phyloP scores from a whole-genome alignment of 257 asterid species.

The Anisodus tanguticus region DNA sequence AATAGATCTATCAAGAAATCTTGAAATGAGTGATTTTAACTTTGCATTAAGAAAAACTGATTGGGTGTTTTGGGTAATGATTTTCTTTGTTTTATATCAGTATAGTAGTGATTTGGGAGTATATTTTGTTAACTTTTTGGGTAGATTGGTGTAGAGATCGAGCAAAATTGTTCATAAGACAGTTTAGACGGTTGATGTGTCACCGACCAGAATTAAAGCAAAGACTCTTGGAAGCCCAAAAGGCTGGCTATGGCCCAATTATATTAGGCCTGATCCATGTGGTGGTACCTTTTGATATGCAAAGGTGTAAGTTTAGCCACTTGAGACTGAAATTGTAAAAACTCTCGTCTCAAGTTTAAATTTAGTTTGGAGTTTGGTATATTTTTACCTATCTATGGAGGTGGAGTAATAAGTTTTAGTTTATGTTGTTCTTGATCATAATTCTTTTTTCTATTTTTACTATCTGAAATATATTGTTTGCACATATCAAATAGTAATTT shows the following conservation, averaged over 20 bases:
- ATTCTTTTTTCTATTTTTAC: no score
- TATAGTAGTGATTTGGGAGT: neutral
- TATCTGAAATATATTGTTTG: no score
- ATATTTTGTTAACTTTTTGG: neutral
- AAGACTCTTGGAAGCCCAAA: neutral
- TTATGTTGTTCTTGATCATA: no score
- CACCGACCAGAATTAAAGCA: neutral
- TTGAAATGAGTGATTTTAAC: slow-evolving; percentile 10
- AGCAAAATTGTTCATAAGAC: neutral
- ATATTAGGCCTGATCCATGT: no score
- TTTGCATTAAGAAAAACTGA: neutral
- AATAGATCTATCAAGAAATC: slow-evolving; percentile 26
- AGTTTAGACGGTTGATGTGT: slow-evolving; percentile 25
- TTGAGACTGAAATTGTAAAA: no score
- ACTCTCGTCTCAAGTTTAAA: no score
- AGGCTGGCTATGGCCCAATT: neutral
- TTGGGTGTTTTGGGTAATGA: neutral
- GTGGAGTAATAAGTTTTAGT: no score
- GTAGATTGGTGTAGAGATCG: slow-evolving; percentile 7
- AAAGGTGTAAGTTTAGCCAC: no score
- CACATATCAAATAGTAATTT: no score
- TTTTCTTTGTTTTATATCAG: neutral
- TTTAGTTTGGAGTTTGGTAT: no score
- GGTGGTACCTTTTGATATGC: no score
- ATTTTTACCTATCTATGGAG: no score